A percentile compares a stretch with the other conserved stretches of the same genome.
Conservation (phyloP, 2,329 filamentous ascomycete genomes). For the Colletotrichum kahawae region DNA sequence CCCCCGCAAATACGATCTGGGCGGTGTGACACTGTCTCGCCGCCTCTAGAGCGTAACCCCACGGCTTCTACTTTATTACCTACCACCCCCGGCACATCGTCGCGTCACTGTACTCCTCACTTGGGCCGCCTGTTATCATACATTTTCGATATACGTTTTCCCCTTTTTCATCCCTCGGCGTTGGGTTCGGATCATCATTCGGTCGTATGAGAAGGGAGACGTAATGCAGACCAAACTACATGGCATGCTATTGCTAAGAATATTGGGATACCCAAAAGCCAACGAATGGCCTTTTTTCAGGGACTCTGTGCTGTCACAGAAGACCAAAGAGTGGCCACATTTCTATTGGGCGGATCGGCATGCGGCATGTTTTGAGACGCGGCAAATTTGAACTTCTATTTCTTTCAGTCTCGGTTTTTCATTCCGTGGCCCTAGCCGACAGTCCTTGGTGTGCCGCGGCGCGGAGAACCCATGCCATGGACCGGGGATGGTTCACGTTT, state of each 20-base stretch:
- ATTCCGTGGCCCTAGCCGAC: background rate
- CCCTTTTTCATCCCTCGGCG: conserved; percentile 12
- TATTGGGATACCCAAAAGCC: conserved; percentile 20
- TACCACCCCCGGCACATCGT: background rate
- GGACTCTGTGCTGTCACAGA: background rate
- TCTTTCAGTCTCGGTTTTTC: background rate
- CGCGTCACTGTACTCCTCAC: background rate
- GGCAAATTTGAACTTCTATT: background rate
- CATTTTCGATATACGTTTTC: conserved; percentile 11
- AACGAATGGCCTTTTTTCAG: conserved; percentile 8
- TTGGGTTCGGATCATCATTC: conserved; percentile 17
- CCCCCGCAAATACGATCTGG: background rate
- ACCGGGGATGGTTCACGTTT: background rate
- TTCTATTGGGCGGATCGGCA: background rate
- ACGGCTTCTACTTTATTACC: background rate
- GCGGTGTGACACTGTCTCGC: background rate
- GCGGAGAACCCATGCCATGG: background rate
- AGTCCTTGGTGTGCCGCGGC: background rate
- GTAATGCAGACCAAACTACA: conserved; percentile 2
- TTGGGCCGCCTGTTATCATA: background rate
- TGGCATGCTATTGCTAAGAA: conserved; percentile 8
- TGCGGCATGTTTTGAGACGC: background rate
- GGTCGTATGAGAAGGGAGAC: conserved; percentile 1
- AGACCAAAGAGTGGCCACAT: background rate
- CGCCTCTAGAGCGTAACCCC: background rate